Evolutionary conservation across 2,329 filamentous ascomycete genomes (phyloP).

Genomic region (Aspergillus awamori): DNA sequence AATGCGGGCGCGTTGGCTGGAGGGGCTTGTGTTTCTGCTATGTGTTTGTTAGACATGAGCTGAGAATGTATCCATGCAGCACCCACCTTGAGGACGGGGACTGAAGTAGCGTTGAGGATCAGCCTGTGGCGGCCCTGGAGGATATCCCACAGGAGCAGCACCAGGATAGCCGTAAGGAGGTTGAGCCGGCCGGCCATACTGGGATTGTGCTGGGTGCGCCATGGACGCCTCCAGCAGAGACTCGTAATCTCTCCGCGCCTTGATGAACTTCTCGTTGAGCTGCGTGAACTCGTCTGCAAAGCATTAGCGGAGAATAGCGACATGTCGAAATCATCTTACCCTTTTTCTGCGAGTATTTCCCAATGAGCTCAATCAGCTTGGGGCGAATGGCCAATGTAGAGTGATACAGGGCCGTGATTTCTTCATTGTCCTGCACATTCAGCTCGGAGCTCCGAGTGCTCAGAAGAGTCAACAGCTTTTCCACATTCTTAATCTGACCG

Average conservation of each 20-base stretch:
- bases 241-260: slow-evolving; percentile 95
- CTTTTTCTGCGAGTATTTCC: slow-evolving; percentile 99
- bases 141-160: slow-evolving; percentile 37
- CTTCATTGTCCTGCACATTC: slow-evolving; percentile 90
- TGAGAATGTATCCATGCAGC: neutral
- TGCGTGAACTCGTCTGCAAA: slow-evolving; percentile 90
- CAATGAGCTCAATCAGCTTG: slow-evolving; percentile 96
- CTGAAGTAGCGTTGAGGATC: slow-evolving; percentile 72
- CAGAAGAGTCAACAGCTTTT: slow-evolving; percentile 81
- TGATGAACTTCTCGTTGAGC: slow-evolving; percentile 99
- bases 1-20: slow-evolving; percentile 60
- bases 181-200: slow-evolving; percentile 65
- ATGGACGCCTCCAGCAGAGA: slow-evolving; percentile 94
- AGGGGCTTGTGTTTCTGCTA: slow-evolving; percentile 36
- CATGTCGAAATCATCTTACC: slow-evolving; percentile 55
- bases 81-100: slow-evolving; percentile 50
- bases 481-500: slow-evolving; percentile 75
- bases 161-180: slow-evolving; percentile 39
- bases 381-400: slow-evolving; percentile 91
- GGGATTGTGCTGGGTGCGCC: slow-evolving; percentile 83
- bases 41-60: slow-evolving; percentile 28
- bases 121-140: slow-evolving; percentile 49
- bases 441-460: slow-evolving; percentile 81
- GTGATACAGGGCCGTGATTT: slow-evolving; percentile 89
- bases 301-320: slow-evolving; percentile 17